Base-by-base conservation (phyloP, 441 rosid species). In the Iberis amara region DNA sequence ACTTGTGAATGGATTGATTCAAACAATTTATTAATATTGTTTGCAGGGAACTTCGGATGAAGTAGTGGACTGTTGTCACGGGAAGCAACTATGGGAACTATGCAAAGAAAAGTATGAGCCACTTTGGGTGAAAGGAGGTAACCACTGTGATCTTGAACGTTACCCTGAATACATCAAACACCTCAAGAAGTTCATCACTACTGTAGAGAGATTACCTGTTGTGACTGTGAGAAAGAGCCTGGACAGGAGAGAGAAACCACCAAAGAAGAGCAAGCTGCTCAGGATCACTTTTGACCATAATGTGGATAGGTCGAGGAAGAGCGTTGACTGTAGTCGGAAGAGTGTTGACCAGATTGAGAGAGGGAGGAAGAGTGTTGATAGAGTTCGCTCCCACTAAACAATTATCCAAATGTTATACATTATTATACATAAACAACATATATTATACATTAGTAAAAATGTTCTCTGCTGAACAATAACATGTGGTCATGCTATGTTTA, bases 41-140 rank as follows among this genome's bases (percentile, higher is more conserved):
- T 42, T 52, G 18, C 64, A 88, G 98, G 98, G 98, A 74, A 91
- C 98, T 67, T 70, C 87, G 59, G 96, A 92, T 74, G 96, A 88
- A 68, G 96, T 88, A 51, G 96, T 92, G 6, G 96, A 92, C 66
- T 92, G 91, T 61, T 92, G 96, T 28, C 98, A 92, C 39, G 96
- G 98, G 3, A 92, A 81, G 72, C 94, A 86, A 55, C 78, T 92
- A 2, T 92, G 95, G 98, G 96, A 88, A 61, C 79, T 88, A 15
- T 83, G 94, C 49, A 82, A 82, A 65, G 88, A 83, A 66, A 88
- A 88, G 66, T 88, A 86, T 11, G 96, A 91, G 66, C 98, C 96
- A 10, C 79, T 88, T 4, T 91, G 98, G 98, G 73, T 91, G 13
- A 77, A 91, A 74, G 95, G 95, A 7, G 98, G 96, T 43, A 86